Base-by-base conservation (phyloP, 2,329 filamentous ascomycete genomes). In the Fusarium transvaalense region DNA sequence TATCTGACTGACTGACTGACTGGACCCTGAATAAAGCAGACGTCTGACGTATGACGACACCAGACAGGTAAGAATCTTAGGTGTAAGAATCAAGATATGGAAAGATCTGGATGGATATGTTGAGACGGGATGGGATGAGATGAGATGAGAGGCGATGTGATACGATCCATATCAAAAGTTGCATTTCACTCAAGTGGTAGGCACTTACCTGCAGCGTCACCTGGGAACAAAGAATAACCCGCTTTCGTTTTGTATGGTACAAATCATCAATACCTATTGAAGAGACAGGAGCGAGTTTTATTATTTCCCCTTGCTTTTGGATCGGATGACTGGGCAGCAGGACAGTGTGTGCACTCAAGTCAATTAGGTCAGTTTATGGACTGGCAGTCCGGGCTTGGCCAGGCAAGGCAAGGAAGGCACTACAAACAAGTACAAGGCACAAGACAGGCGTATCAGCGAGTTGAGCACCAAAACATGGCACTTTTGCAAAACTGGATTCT, bases 401-500 rank as follows among this genome's bases (percentile, higher is more conserved):
- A 54, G 23, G 32, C 15, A 51, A n/a, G n/a, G n/a, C 61, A 54
- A 19, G 32, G 15, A 51, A n/a, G n/a, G n/a, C 23, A 38, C 23
- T 38, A 38, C 46, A 39, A 19, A 29, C 29, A 29, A 29, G 29
- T 29, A 29, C 29, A 29, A 5, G 27, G 21, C 6, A 38, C 23
- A 19, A 19, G 17, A 23, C 34, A 45, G 15, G 17, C 27, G 15
- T 31, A 42, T 54, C 31, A 43, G 19, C n/a, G 14, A 43, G 34
- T 45, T 62, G 35, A 29, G 21, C 29, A 52, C 41, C 38, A 42
- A 70, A 64, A 68, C 63, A 70, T 69, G 67, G 67, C 54, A 70
- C 67, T 69, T 69, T 70, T 51, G 38, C 46, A 68, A 43, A 69
- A 70, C 67, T 56, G 47, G 66, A 59, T 63, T 54, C 31, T 69